Evolutionary conservation across 352 stramenopile genomes (phyloP).

Genomic region (Lagenidium giganteum): DNA sequence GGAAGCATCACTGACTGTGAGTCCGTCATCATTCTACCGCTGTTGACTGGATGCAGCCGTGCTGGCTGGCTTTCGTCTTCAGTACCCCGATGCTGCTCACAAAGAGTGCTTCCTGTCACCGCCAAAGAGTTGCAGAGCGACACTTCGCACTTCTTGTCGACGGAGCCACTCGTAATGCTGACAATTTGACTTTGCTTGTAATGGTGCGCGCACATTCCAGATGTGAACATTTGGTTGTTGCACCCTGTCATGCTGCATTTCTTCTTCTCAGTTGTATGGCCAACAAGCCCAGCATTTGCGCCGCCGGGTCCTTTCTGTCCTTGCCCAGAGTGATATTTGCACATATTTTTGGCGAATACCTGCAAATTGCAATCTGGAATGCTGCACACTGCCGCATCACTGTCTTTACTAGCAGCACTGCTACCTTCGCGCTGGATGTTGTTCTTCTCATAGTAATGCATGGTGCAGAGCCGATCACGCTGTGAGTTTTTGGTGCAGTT

Average conservation of each 20-base stretch:
- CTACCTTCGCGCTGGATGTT: constrained; percentile 32
- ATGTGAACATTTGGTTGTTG: constrained; percentile 34
- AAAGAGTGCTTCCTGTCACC: constrained; percentile 2
- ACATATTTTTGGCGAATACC: constrained; percentile 12
- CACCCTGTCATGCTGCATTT: constrained; percentile 28
- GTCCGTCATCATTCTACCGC: no score
- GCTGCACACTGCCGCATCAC: constrained; percentile 12
- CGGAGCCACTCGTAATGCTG: no score
- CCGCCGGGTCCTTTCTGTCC: not conserved
- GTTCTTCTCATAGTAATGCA: constrained; percentile 76
- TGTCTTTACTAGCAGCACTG: not conserved
- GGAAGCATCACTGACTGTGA: no score
- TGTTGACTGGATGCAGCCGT: no score
- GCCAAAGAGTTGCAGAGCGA: constrained; percentile 1
- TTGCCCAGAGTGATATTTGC: constrained; percentile 28
- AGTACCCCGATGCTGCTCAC: constrained; percentile 19
- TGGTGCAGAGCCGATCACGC: constrained; percentile 76
- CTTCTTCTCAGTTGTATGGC: no score
- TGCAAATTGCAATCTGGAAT: constrained; percentile 18
- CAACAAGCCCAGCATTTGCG: no score
- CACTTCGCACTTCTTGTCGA: no score
- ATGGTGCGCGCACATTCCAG: constrained; percentile 47
- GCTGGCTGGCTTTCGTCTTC: no score
- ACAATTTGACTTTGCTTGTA: constrained; percentile 35
- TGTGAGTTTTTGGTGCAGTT: constrained; percentile 86